Base-by-base conservation (phyloP, 2,329 filamentous ascomycete species). In the Claviceps lovelessii region DNA sequence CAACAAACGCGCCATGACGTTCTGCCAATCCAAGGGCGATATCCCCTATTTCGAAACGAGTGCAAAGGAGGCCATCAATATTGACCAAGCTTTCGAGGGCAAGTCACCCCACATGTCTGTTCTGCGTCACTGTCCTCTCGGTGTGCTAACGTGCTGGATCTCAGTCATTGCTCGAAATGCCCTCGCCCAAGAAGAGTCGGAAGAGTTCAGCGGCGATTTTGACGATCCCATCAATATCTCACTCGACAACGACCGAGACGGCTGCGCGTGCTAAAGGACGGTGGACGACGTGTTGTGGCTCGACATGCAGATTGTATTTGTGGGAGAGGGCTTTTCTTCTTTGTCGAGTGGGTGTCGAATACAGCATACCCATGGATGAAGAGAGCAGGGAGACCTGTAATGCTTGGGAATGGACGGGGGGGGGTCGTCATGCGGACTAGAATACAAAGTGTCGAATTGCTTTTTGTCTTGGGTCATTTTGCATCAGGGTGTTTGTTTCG, bases 31-130 rank as follows among this genome's bases (percentile, higher is more conserved):
- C 55, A 96, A 97, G 73, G 91, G 91, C 50, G 89, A 89, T 57
- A 96, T 98, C 61, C 93, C 93, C 19, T 98, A 98, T 73, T 98
- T 98, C 66, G 93, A 98, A 81, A 98, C 93, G 19, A 96, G 90
- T 72, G 93, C 93, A 58, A 98, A 98, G 76, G 93, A 98, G 72
- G 93, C 91, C 57, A 86, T 96, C 73, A 98, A 98, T 67, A 93
- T 98, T 47, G 93, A 98, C 72, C 90, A 82, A 66, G 79, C 79
- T 31, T 83, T 83, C 62, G 84, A 88, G 70, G 81, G 83, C 84
- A 68, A 57, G 72, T 62, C 49, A 7, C 8, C 10, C 49, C 5
- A 28, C 11, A 5, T 28, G 17, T 31, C 13, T 28, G 8, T 37
- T 13, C 35, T 42, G 31, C 47, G 19, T 45, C 33, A 28, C 13